phyloP scores from a whole-genome alignment of 352 stramenopile species.

The Pythium guiyangense region DNA sequence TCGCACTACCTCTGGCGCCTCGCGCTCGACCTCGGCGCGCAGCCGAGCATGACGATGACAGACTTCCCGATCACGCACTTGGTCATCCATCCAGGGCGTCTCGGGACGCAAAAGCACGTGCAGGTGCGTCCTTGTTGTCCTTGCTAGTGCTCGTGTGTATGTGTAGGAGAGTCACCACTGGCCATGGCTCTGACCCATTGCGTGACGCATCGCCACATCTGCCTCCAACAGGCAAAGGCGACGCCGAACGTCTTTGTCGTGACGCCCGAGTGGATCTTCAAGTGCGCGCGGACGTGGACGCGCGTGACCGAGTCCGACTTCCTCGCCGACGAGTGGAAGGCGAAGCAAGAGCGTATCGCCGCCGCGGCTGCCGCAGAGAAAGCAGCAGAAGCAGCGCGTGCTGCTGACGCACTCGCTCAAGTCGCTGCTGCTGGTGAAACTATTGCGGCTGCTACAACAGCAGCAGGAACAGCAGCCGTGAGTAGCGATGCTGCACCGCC shows the following conservation, averaged over 20 bases:
- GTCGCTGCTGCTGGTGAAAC: neutral
- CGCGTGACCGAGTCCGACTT: conserved; percentile 60
- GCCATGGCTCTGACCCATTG: neutral
- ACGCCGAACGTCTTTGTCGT: conserved; percentile 62
- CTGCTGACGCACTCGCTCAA: neutral
- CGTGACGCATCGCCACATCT: neutral
- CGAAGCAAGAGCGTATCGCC: conserved; percentile 23
- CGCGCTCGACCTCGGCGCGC: conserved; percentile 59
- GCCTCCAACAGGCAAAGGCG: conserved; percentile 40
- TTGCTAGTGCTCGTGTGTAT: neutral
- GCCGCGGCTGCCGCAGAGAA: conserved; percentile 9
- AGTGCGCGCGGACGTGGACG: conserved; percentile 69
- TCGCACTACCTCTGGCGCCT: conserved; percentile 78
- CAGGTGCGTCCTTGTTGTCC: conserved; percentile 34
- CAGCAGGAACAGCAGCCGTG: conserved; percentile 26
- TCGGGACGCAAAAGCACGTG: conserved; percentile 80
- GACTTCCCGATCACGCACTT: conserved; percentile 81
- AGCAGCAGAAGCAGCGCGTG: conserved; percentile 1
- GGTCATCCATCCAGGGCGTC: conserved; percentile 72
- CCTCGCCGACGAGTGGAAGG: conserved; percentile 58
- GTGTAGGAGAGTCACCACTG: neutral
- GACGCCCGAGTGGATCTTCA: conserved; percentile 76
- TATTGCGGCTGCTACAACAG: neutral
- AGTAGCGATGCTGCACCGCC: too few relatives aligned
- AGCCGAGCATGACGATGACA: conserved; percentile 60